Evolutionary conservation across 805 yeast species (phyloP).

Genomic region (Yamadazyma sp.): DNA sequence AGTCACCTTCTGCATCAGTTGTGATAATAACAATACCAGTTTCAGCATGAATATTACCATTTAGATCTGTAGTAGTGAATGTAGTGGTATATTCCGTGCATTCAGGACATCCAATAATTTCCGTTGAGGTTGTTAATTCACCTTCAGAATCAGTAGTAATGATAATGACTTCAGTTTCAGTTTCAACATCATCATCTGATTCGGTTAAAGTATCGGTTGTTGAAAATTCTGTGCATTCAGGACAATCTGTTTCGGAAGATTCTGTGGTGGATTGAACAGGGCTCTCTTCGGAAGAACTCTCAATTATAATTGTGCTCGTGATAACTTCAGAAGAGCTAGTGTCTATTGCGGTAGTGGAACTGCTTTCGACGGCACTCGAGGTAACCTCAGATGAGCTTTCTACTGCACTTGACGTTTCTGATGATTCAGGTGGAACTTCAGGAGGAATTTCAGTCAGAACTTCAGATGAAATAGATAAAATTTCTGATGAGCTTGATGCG

Average conservation of each 20-base stretch:
- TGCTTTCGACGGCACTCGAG: background rate
- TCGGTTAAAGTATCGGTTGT: background rate
- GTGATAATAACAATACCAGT: slow-evolving; percentile 13
- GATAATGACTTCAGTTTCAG: too few relatives aligned
- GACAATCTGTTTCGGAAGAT: background rate
- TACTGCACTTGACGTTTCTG: slow-evolving; percentile 1
- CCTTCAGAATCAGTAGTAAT: background rate
- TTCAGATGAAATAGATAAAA: background rate
- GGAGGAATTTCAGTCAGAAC: background rate
- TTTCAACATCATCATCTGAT: background rate
- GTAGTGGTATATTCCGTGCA: slow-evolving; percentile 12
- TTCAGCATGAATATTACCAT: slow-evolving; percentile 10
- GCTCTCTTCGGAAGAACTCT: background rate
- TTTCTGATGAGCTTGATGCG: background rate
- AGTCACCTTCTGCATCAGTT: slow-evolving; percentile 9
- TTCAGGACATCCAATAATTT: slow-evolving; percentile 3
- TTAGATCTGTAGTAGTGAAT: slow-evolving; percentile 8
- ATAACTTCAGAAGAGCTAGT: background rate
- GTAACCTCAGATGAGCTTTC: background rate
- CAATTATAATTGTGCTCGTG: background rate
- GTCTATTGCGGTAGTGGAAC: background rate
- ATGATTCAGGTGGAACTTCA: background rate
- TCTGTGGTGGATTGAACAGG: background rate
- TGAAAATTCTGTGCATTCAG: background rate
- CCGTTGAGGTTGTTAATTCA: slow-evolving; percentile 4